Evolutionary conservation across 805 yeast species (phyloP).

Genomic region (Yamadazyma ubonensis): DNA sequence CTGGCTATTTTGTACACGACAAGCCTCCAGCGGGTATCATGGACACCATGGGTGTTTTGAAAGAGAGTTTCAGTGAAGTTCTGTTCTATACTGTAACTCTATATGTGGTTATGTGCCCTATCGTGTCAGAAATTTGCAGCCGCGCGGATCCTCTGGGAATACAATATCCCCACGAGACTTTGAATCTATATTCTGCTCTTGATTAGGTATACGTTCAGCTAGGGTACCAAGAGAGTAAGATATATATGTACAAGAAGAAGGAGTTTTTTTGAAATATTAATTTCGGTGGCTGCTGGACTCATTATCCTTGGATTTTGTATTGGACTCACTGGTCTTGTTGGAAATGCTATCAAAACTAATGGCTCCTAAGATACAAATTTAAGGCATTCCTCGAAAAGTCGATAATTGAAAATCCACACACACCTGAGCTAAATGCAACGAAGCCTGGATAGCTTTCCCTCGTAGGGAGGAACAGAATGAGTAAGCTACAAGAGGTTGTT

Average conservation of each 20-base stretch:
- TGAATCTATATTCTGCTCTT: neutral
- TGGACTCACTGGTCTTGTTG: conserved; percentile 1
- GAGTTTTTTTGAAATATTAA: neutral
- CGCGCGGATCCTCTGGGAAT: too few relatives aligned
- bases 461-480: neutral
- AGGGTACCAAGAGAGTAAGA: neutral
- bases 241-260: neutral
- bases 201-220: neutral
- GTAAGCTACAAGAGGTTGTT: conserved; percentile 1
- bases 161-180: too few relatives aligned
- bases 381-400: neutral
- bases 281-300: conserved; percentile 1
- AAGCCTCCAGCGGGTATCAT: too few relatives aligned
- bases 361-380: neutral
- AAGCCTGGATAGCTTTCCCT: neutral
- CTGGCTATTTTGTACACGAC: too few relatives aligned
- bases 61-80: too few relatives aligned
- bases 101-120: too few relatives aligned
- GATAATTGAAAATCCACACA: conserved; percentile 1
- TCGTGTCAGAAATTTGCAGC: too few relatives aligned
- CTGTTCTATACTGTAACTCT: too few relatives aligned
- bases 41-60: too few relatives aligned
- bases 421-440: neutral
- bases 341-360: conserved; percentile 1
- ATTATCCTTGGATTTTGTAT: conserved; percentile 4